phyloP scores from a whole-genome alignment of 257 asterid genomes.

The Oldenlandia corymbosa region DNA sequence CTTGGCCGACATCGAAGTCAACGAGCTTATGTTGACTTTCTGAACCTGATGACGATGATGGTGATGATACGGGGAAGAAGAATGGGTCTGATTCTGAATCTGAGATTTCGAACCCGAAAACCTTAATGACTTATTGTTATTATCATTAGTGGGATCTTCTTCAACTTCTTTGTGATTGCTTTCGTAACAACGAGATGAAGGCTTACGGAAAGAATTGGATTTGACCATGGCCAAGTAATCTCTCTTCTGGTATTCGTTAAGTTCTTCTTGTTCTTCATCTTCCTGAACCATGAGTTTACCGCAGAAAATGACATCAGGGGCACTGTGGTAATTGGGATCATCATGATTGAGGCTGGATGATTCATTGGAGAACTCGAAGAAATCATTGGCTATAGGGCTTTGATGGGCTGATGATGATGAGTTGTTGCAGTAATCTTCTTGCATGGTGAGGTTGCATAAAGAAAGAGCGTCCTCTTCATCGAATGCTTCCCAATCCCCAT shows the following conservation, averaged over 20 bases:
- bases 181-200: neutral
- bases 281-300: conserved; percentile 27
- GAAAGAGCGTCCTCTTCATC: conserved; percentile 34
- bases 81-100: too few relatives aligned
- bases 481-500: neutral
- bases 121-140: neutral
- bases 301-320: conserved; percentile 28
- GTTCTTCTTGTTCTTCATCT: conserved; percentile 9
- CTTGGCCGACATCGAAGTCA: conserved; percentile 67
- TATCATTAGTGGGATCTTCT: neutral
- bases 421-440: conserved; percentile 1
- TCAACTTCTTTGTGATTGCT: neutral
- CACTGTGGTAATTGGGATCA: neutral
- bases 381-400: conserved; percentile 21
- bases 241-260: conserved; percentile 35
- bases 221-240: conserved; percentile 30
- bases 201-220: neutral
- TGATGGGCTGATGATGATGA: conserved; percentile 1
- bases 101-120: too few relatives aligned
- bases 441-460: conserved; percentile 31
- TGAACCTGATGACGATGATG: conserved; percentile 5
- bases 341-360: neutral
- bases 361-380: conserved; percentile 29
- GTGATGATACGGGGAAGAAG: neutral
- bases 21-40: conserved; percentile 48